Evolutionary conservation across 2,329 filamentous ascomycete genomes (phyloP).

Genomic region (Alternaria burnsii): DNA sequence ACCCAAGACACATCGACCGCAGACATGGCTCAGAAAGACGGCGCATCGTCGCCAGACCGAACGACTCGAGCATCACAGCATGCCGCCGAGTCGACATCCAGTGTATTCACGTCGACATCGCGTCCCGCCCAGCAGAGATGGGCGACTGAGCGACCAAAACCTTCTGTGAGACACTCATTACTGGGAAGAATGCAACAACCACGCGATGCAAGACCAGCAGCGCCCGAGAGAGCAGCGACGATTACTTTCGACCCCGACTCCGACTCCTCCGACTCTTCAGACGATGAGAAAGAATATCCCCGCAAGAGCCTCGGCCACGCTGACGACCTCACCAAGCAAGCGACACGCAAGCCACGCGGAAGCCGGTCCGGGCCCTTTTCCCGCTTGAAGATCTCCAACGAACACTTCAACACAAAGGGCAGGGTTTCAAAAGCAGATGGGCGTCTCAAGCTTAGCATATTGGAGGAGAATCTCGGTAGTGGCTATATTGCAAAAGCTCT

Average conservation of each 20-base stretch:
- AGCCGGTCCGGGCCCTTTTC: conserved; percentile 52
- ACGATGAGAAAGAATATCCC: conserved; percentile 32
- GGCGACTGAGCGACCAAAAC: conserved; percentile 43
- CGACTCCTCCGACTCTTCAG: conserved; percentile 34
- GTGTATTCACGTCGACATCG: conserved; percentile 8
- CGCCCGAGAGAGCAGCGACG: conserved; percentile 32
- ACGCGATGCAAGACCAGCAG: conserved; percentile 20
- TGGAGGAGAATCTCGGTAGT: conserved; percentile 71
- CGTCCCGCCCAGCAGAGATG: conserved; percentile 38
- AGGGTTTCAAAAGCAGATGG: conserved; percentile 74
- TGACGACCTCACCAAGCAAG: conserved; percentile 14
- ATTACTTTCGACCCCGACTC: conserved; percentile 44
- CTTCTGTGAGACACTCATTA: conserved; percentile 31
- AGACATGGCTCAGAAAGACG: conserved; percentile 1
- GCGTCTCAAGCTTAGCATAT: conserved; percentile 73
- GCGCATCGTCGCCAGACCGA: background rate
- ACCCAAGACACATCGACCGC: background rate
- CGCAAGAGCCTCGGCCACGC: conserved; percentile 28
- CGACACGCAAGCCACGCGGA: conserved; percentile 16
- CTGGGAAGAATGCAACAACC: conserved; percentile 28
- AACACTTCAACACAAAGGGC: conserved; percentile 71
- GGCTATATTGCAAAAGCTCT: conserved; percentile 79
- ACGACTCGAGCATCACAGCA: background rate
- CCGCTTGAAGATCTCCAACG: conserved; percentile 68
- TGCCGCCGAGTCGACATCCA: background rate